Base-by-base conservation (phyloP, 1,284 basidiomycete species). In the Ustilago hordei region DNA sequence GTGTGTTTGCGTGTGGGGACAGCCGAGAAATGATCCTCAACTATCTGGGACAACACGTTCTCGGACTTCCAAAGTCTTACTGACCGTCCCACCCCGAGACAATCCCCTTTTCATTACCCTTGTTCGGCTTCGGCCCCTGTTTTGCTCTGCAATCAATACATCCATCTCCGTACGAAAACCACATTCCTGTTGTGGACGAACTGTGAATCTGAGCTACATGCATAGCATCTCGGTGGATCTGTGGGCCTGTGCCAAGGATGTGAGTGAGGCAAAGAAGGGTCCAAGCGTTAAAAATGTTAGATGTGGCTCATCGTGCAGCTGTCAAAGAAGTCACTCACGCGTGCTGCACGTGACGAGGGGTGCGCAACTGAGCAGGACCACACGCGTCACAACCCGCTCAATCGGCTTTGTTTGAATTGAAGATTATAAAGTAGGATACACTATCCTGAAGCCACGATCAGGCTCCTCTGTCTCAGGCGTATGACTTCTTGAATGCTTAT, bases 11-110 rank as follows among this genome's bases (percentile, higher is more conserved):
- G 39, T 17, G 28, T 15, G 9, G 48, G 31, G 23, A 59, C 60
- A 82, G 81, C 48, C 67, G 81, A 3, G 84, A 86, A 69, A 86
- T 86, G 84, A 80, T 86, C 28, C 72, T 86, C 64, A 81, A 81
- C 62, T 79, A 81, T 34, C 62, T 81, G 3, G 73, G 73, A 38
- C 77, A 79, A 15, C 68, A 64, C 13, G 75, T 81, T 36, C 66
- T 81, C 19, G 68, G 74, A 47, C 74, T 81, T 60, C 77, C 79
- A 32, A 81, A 81, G 62, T 77, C 77, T 35, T 81, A 81, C 41
- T 81, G 50, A 66, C 11, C 60, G 6, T 32, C 31, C 28, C 32
- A n/a, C 31, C 17, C 31, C 39, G 23, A 28, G 23, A 28, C 36
- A 8, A 8, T 28, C 3, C 35, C 35, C 32, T 5, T 11, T 54